Base-by-base conservation (phyloP, 2,329 filamentous ascomycete species). In the Fusarium hostae region DNA sequence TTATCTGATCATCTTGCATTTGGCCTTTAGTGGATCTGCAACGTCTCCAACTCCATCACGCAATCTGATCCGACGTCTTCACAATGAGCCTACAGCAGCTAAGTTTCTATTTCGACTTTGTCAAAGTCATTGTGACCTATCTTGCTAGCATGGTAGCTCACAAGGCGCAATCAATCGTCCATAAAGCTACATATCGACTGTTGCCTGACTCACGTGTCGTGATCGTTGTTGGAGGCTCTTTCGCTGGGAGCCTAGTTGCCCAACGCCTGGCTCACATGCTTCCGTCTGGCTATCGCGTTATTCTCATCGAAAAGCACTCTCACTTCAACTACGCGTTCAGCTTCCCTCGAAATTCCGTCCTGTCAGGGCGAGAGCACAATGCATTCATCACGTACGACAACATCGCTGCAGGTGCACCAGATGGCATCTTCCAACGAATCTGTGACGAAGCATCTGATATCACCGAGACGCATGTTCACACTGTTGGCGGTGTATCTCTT, bases 241-340 rank as follows among this genome's bases (percentile, higher is more conserved):
- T 70, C 24, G 71, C 65, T 0, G 71, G 71, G 4, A 44, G 48
- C 3, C 26, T 70, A 11, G 18, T 69, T 20, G 68, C 59, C 1
- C 68, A 70, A 4, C 69, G 59, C 0, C 35, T 72, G 0, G 28
- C 44, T 16, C 62, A 74, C 9, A 62, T 56, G 1, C 28, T 74
- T 0, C 71, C 68, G 1, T 72, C 71, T 0, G 71, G 71, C 0
- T 74, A 63, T 18, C 50, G 71, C 1, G 68, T 72, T 0, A 18
- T 74, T 5, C 55, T 74, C 0, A 13, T 74, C 2, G 71, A 74
- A 24, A 72, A 70, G 24, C 51, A 72, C 7, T 70, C 71, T 2
- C 71, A 74, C 16, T 68, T 74, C 9, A 70, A 74, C 44, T 55
- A 64, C 32, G 59, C 69, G 0, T 74, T 74, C 22, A 24, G 24